Base-by-base conservation (phyloP, 768 basidiomycete genomes). In the Mycena sanguinolenta region DNA sequence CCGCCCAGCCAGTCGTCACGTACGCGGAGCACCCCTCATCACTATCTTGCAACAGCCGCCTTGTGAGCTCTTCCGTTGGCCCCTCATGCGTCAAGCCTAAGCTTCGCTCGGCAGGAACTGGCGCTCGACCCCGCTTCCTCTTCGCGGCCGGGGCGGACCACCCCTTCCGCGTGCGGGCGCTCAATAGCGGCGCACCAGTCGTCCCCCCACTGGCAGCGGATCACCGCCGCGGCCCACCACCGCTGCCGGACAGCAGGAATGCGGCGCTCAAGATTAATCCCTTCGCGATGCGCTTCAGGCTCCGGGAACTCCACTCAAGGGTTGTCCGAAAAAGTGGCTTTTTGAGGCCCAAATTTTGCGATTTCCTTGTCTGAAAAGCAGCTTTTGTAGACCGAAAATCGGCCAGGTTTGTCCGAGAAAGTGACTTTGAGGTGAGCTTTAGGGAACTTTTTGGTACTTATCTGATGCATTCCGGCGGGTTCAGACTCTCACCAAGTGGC, bases 101-200 rank as follows among this genome's bases (percentile, higher is more conserved):
- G 44, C 32, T n/a, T n/a, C n/a, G n/a, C n/a, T n/a, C n/a, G n/a
- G n/a, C 73, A 94, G 93, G 92, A 92, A 6, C 82, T 93, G 7
- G 81, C 87, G 1, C 75, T 88, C 21, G 92, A 93, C 71, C 86
- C 89, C 82, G 87, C 32, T 86, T 91, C 58, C 75, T 95, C 21
- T 92, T 92, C 67, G 90, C 90, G 13, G 91, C 91, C 0, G 93
- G 92, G 12, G 86, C 89, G 70, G 93, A 95, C 77, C 71, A 80
- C 50, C 84, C 83, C 36, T 85, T 94, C 66, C 88, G 91, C 27
- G 86, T 85, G 3, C 95, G 93, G 93, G 92, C 91, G 14, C 77
- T 94, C 12, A 83, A 78, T 17, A 87, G 85, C 10, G 92, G 92
- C 6, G 79, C 79, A 17, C 80, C 80, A 6, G 68, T 90, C 23